These are phyloP conservation scores for Kodamaea kaohsiungensis DNA, from an alignment of 805 yeast genomes.

Conservation along the genomic window DNA sequence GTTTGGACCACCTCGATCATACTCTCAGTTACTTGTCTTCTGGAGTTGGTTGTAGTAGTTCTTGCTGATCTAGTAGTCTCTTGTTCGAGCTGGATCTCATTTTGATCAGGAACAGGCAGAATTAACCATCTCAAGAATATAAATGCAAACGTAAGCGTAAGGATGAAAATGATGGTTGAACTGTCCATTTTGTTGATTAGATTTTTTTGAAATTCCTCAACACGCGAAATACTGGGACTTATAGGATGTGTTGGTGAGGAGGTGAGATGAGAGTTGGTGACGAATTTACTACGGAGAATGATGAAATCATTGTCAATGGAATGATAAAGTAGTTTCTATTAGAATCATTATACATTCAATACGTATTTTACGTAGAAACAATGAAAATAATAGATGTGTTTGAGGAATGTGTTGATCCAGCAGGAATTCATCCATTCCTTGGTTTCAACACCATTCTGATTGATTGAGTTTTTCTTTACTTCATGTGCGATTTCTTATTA, in stretches of 20 bases:
- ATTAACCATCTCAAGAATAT: slow-evolving; percentile 67
- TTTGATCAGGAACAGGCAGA: slow-evolving; percentile 52
- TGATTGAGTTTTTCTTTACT: too few species aligned
- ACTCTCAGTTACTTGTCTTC: slow-evolving; percentile 56
- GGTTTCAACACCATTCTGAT: too few species aligned
- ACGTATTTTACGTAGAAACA: too few species aligned
- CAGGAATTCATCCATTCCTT: too few species aligned
- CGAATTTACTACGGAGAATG: too few species aligned
- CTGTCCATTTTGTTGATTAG: slow-evolving; percentile 42
- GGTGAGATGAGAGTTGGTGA: neutral
- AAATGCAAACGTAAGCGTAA: slow-evolving; percentile 52
- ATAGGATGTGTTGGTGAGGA: neutral
- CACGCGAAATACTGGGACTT: too few species aligned
- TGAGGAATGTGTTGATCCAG: too few species aligned
- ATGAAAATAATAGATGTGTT: too few species aligned
- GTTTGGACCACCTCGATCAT: slow-evolving; percentile 88
- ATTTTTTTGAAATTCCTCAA: neutral
- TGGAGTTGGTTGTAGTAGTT: slow-evolving; percentile 16
- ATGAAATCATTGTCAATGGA: too few species aligned
- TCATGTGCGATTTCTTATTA: too few species aligned
- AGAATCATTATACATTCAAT: neutral
- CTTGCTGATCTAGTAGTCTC: slow-evolving; percentile 10
- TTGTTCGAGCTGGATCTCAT: slow-evolving; percentile 15
- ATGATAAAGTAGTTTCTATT: neutral
- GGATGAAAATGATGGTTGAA: slow-evolving; percentile 53